These are phyloP conservation scores for Colletotrichum cordylinicola DNA, from an alignment of 2,329 filamentous ascomycete species.

Conservation along the genomic window DNA sequence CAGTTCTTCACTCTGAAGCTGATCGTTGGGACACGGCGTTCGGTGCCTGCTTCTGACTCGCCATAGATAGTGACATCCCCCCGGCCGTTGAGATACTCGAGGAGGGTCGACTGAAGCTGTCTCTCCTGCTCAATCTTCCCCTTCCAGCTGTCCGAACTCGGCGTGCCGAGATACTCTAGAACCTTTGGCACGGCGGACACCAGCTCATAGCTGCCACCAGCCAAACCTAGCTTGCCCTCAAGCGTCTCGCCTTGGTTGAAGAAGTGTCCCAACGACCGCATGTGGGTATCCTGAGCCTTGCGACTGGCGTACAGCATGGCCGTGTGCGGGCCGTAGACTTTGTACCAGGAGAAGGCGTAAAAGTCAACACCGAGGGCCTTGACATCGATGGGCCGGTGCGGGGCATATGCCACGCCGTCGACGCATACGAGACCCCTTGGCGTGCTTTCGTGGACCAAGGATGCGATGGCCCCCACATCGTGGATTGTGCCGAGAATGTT, in stretches of 20 bases:
- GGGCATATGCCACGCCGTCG: slow-evolving; percentile 79
- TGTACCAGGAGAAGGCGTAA: slow-evolving; percentile 84
- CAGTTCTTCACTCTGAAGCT: slow-evolving; percentile 67
- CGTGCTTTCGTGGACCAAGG: slow-evolving; percentile 51
- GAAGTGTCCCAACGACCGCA: slow-evolving; percentile 67
- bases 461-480: slow-evolving; percentile 61
- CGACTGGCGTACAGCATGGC: slow-evolving; percentile 71
- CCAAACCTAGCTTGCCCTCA: slow-evolving; percentile 71
- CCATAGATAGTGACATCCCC: slow-evolving; percentile 65
- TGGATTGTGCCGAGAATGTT: slow-evolving; percentile 78
- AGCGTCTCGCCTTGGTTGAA: slow-evolving; percentile 69
- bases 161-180: slow-evolving; percentile 61
- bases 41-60: slow-evolving; percentile 50
- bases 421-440: slow-evolving; percentile 70
- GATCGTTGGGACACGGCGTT: slow-evolving; percentile 67
- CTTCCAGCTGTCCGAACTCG: slow-evolving; percentile 49
- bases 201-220: slow-evolving; percentile 75
- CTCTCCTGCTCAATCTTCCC: slow-evolving; percentile 65
- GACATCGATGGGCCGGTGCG: slow-evolving; percentile 75
- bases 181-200: slow-evolving; percentile 67
- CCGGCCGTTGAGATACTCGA: slow-evolving; percentile 62
- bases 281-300: slow-evolving; percentile 53
- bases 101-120: slow-evolving; percentile 60
- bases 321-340: slow-evolving; percentile 80
- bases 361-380: slow-evolving; percentile 73